phyloP scores from a whole-genome alignment of 1,284 basidiomycete genomes.

The Ganoderma sinense region DNA sequence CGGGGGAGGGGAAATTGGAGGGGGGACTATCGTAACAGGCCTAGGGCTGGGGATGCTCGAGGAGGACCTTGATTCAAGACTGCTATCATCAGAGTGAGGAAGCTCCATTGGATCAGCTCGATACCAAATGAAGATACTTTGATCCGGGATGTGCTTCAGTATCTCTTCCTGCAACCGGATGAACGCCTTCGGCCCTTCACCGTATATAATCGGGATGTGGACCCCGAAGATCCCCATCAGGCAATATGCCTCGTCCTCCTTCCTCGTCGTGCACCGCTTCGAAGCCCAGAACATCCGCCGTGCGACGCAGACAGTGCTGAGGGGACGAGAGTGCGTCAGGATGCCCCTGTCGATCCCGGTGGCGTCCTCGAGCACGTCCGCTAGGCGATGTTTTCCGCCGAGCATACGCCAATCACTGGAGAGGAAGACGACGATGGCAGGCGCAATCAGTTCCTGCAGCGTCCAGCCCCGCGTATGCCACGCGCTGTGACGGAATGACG shows the following conservation, averaged over 20 bases:
- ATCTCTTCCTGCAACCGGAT: too few relatives aligned
- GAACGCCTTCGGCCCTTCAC: not conserved
- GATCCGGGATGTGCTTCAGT: too few relatives aligned
- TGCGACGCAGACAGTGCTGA: not conserved
- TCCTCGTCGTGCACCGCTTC: not conserved
- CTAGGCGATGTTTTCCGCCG: not conserved
- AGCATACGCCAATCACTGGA: not conserved
- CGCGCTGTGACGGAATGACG: not conserved
- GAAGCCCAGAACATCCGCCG: constrained; percentile 11
- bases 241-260: constrained; percentile 13
- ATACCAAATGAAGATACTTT: too few relatives aligned
- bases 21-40: too few relatives aligned
- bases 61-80: too few relatives aligned
- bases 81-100: too few relatives aligned
- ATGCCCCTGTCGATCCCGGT: constrained; percentile 3
- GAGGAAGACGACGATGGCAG: not conserved
- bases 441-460: constrained; percentile 11
- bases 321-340: constrained; percentile 15
- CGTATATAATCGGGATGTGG: constrained; percentile 3
- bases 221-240: constrained; percentile 10
- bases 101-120: too few relatives aligned
- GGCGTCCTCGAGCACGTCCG: not conserved
- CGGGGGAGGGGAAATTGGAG: too few relatives aligned
- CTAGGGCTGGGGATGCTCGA: too few relatives aligned
- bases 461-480: constrained; percentile 12